A percentile compares a stretch with the other conserved stretches of the same genome.
Evolutionary conservation across 805 yeast genomes (phyloP).

Genomic region (Grigorovia transvaalensis): DNA sequence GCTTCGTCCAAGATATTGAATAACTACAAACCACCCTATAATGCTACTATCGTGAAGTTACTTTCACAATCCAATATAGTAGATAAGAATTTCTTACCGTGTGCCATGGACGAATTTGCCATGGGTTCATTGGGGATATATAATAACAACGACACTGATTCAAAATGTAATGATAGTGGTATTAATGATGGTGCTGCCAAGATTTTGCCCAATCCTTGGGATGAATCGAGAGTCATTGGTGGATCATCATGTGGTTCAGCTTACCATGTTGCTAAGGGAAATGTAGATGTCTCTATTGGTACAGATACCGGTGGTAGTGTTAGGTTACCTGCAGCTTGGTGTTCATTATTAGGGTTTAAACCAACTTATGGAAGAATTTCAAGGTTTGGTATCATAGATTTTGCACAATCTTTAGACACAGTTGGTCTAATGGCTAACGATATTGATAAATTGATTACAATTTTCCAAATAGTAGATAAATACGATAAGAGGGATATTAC

Average conservation of each 20-base stretch:
- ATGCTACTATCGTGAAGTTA: constrained; percentile 55
- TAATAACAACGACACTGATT: constrained; percentile 28
- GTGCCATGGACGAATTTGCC: constrained; percentile 83
- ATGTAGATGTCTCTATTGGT: constrained; percentile 66
- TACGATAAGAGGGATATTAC: constrained; percentile 78
- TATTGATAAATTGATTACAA: constrained; percentile 34
- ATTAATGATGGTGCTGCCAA: neutral
- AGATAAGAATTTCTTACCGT: neutral
- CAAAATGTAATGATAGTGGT: too few species aligned
- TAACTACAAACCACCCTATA: constrained; percentile 62
- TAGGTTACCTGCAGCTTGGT: constrained; percentile 81
- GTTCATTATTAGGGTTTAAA: constrained; percentile 78
- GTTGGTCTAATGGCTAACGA: constrained; percentile 69
- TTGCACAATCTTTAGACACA: constrained; percentile 90
- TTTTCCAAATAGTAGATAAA: constrained; percentile 46
- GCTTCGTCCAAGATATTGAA: constrained; percentile 62
- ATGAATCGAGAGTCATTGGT: constrained; percentile 34
- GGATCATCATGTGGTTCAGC: constrained; percentile 98
- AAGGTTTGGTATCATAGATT: constrained; percentile 83
- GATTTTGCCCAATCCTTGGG: constrained; percentile 6
- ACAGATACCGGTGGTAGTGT: constrained; percentile 98
- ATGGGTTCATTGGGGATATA: constrained; percentile 77
- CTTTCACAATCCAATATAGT: neutral
- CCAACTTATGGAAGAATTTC: constrained; percentile 91
- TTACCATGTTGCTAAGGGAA: constrained; percentile 69